Evolutionary conservation across 257 asterid genomes (phyloP).

Genomic region (Rhazya stricta): DNA sequence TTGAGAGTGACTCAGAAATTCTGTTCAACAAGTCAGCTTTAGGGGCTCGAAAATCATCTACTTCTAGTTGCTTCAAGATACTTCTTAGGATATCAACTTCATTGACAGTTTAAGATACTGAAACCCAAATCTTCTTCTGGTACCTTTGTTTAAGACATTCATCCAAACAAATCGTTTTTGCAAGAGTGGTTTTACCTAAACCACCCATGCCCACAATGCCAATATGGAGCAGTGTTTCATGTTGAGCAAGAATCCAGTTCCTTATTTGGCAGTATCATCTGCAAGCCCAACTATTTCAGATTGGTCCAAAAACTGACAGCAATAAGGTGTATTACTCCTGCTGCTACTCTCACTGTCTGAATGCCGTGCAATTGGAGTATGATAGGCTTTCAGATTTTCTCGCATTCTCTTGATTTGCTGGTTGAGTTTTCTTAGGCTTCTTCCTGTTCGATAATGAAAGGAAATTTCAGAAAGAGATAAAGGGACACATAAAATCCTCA

Average conservation of each 20-base stretch:
- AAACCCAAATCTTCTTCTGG: slow-evolving; percentile 24
- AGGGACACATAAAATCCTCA: neutral
- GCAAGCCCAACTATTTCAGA: slow-evolving; percentile 26
- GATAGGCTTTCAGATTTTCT: slow-evolving; percentile 8
- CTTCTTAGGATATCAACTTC: slow-evolving; percentile 22
- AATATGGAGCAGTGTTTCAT: slow-evolving; percentile 15
- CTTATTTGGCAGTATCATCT: slow-evolving; percentile 15
- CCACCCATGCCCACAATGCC: slow-evolving; percentile 32
- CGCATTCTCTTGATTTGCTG: slow-evolving; percentile 8
- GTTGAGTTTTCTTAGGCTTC: slow-evolving; percentile 19
- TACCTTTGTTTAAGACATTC: slow-evolving; percentile 1
- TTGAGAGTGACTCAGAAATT: slow-evolving; percentile 16
- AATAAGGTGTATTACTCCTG: neutral
- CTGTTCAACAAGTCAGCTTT: slow-evolving; percentile 12
- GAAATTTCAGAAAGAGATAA: slow-evolving; percentile 8
- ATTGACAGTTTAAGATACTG: slow-evolving; percentile 21
- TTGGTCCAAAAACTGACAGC: slow-evolving; percentile 2
- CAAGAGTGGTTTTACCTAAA: slow-evolving; percentile 33
- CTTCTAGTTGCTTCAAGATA: slow-evolving; percentile 18
- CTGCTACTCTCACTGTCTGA: neutral
- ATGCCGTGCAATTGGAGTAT: neutral
- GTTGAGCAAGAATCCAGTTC: slow-evolving; percentile 20
- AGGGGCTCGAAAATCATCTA: slow-evolving; percentile 9
- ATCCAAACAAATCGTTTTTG: slow-evolving; percentile 23
- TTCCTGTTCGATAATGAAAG: slow-evolving; percentile 18